These are phyloP conservation scores for Tuber calosporum DNA, from an alignment of 495 filamentous ascomycete genomes.

Conservation along the genomic window DNA sequence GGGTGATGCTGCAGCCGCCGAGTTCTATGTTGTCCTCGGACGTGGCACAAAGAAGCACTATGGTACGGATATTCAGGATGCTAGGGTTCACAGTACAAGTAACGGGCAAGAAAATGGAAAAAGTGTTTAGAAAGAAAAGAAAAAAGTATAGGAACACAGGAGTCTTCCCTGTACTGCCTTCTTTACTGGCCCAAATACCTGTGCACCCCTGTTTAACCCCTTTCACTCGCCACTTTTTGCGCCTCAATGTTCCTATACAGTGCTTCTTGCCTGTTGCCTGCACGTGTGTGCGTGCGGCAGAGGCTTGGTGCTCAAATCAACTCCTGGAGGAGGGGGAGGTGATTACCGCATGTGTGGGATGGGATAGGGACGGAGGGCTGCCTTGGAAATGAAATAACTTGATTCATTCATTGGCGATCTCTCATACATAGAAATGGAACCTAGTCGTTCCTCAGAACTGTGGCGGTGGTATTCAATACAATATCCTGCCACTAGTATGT, in stretches of 20 bases:
- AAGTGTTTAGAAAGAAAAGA: too few relatives aligned
- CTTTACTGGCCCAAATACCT: too few relatives aligned
- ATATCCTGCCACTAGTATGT: not conserved
- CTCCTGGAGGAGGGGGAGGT: not conserved
- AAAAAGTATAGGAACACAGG: too few relatives aligned
- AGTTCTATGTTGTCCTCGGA: not conserved
- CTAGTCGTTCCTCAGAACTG: not conserved
- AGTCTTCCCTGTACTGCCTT: too few relatives aligned
- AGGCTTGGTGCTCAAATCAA: not conserved
- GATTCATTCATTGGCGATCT: not conserved
- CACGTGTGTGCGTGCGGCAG: not conserved
- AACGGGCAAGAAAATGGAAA: too few relatives aligned
- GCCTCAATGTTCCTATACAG: too few relatives aligned
- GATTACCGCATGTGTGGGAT: not conserved
- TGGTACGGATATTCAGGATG: not conserved
- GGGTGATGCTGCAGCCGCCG: not conserved
- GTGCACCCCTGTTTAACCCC: too few relatives aligned
- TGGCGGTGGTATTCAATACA: not conserved
- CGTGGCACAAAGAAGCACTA: not conserved
- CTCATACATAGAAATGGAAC: not conserved
- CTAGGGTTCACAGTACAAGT: not conserved
- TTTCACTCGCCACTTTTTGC: too few relatives aligned
- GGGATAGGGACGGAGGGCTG: not conserved
- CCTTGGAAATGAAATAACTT: not conserved
- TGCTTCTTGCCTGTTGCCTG: too few relatives aligned